Conservation (phyloP, 805 yeast species). For the Saccharomycopsis sp. region DNA sequence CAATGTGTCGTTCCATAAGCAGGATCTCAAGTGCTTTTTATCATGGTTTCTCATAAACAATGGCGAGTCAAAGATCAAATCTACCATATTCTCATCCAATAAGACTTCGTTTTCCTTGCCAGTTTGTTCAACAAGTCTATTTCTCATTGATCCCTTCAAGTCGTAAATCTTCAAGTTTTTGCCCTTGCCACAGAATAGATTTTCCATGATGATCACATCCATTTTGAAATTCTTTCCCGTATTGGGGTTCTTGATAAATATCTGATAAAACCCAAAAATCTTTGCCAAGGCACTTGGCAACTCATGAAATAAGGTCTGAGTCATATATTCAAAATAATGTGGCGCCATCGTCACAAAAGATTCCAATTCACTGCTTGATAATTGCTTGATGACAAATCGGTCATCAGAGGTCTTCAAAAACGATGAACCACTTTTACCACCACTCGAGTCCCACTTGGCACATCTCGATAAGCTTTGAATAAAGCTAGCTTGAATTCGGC, state of each 20-base stretch:
- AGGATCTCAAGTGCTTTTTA: slow-evolving; percentile 74
- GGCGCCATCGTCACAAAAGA: slow-evolving; percentile 95
- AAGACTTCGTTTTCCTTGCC: slow-evolving; percentile 92
- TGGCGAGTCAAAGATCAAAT: slow-evolving; percentile 92
- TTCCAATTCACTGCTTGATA: slow-evolving; percentile 81
- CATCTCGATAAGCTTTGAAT: slow-evolving; percentile 89
- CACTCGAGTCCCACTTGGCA: slow-evolving; percentile 89
- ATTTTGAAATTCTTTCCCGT: slow-evolving; percentile 72
- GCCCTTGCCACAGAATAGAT: slow-evolving; percentile 75
- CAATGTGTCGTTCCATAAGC: slow-evolving; percentile 92
- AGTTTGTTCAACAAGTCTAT: slow-evolving; percentile 92
- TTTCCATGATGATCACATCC: slow-evolving; percentile 94
- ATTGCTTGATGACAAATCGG: slow-evolving; percentile 79
- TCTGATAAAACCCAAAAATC: slow-evolving; percentile 91
- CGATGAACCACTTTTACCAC: slow-evolving; percentile 95
- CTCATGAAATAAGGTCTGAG: slow-evolving; percentile 90
- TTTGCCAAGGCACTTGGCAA: slow-evolving; percentile 91
- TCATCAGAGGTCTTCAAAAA: slow-evolving; percentile 89
- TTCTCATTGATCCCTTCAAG: slow-evolving; percentile 95
- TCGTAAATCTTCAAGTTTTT: slow-evolving; percentile 84
- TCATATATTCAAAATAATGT: slow-evolving; percentile 89
- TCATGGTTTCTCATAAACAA: slow-evolving; percentile 88
- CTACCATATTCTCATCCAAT: slow-evolving; percentile 96
- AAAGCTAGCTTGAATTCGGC: slow-evolving; percentile 71
- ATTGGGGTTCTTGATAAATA: slow-evolving; percentile 71